Percentiles rank a stretch among this genome's conserved stretches.
Evolutionary conservation across 768 basidiomycete genomes (phyloP).

Genomic region (Mrakia frigida): DNA sequence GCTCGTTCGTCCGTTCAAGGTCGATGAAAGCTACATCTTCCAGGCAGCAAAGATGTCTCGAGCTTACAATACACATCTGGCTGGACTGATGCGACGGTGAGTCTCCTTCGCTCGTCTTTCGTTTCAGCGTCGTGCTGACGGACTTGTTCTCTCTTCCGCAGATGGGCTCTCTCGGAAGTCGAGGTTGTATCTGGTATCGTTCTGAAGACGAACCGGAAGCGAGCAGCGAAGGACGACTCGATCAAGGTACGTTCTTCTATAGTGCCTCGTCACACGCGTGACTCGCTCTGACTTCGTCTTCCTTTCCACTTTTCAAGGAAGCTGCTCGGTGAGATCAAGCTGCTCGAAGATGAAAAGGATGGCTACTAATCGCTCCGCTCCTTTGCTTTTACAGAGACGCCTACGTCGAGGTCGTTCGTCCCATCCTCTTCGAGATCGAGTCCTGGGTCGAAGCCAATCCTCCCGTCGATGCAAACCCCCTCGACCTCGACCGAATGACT

Average conservation of each 20-base stretch:
- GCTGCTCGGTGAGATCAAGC: not conserved
- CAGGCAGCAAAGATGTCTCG: constrained; percentile 26
- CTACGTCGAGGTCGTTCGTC: constrained; percentile 34
- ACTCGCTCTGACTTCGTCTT: not conserved
- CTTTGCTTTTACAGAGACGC: constrained; percentile 19
- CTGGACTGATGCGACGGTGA: constrained; percentile 41
- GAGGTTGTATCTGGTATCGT: constrained; percentile 43
- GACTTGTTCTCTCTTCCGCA: not conserved
- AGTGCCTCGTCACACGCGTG: not conserved
- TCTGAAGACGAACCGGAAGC: constrained; percentile 38
- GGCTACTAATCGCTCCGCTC: constrained; percentile 40
- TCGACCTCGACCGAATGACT: constrained; percentile 20
- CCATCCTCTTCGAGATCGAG: constrained; percentile 11
- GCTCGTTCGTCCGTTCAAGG: constrained; percentile 27
- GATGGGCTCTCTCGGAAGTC: constrained; percentile 41
- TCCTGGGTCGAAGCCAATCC: constrained; percentile 30
- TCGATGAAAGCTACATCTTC: constrained; percentile 22
- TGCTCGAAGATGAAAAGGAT: not conserved
- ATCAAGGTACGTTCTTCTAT: constrained; percentile 35
- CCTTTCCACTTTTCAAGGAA: not conserved
- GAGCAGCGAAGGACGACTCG: constrained; percentile 40
- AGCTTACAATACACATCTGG: constrained; percentile 37
- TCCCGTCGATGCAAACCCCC: constrained; percentile 30
- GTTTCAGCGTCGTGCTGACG: not conserved
- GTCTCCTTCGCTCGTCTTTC: not conserved